phyloP scores from a whole-genome alignment of 257 asterid species.

The Coffea eugenioides region DNA sequence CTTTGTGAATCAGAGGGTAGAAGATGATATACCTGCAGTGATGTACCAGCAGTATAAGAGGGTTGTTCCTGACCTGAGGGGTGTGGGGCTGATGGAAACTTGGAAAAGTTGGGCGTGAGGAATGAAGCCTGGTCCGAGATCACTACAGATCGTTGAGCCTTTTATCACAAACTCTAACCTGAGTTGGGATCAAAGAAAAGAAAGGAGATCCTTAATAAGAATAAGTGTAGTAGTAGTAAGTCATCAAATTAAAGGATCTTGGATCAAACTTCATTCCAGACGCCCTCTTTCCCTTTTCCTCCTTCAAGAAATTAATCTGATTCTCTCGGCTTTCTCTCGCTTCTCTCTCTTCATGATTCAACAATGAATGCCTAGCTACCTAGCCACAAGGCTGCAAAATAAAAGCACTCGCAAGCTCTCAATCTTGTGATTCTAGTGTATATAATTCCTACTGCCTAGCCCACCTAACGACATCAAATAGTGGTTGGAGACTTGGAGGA shows the following conservation, averaged over 20 bases:
- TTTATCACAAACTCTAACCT: too few species aligned
- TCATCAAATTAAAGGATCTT: slow-evolving; percentile 26
- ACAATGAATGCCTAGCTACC: slow-evolving; percentile 33
- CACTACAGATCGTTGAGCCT: neutral
- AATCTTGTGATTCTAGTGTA: slow-evolving; percentile 10
- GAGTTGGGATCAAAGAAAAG: neutral
- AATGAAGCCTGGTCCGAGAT: slow-evolving; percentile 99
- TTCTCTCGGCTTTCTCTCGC: slow-evolving; percentile 11
- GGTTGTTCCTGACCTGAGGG: neutral
- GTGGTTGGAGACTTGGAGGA: slow-evolving; percentile 23
- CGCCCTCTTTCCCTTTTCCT: slow-evolving; percentile 46
- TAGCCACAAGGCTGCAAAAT: slow-evolving; percentile 28
- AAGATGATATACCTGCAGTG: neutral
- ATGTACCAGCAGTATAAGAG: neutral
- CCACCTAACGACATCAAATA: slow-evolving; percentile 25
- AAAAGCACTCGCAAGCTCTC: slow-evolving; percentile 28
- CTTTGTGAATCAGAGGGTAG: too few species aligned
- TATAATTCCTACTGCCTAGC: neutral
- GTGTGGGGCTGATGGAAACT: neutral
- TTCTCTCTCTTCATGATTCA: slow-evolving; percentile 34
- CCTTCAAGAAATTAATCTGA: slow-evolving; percentile 10
- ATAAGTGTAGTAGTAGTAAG: neutral
- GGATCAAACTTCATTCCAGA: slow-evolving; percentile 85
- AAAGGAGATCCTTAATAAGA: neutral
- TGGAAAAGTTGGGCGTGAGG: slow-evolving; percentile 49